Evolutionary conservation across 2,329 filamentous ascomycete species (phyloP).

Genomic region (Aspergillus luchuensis): DNA sequence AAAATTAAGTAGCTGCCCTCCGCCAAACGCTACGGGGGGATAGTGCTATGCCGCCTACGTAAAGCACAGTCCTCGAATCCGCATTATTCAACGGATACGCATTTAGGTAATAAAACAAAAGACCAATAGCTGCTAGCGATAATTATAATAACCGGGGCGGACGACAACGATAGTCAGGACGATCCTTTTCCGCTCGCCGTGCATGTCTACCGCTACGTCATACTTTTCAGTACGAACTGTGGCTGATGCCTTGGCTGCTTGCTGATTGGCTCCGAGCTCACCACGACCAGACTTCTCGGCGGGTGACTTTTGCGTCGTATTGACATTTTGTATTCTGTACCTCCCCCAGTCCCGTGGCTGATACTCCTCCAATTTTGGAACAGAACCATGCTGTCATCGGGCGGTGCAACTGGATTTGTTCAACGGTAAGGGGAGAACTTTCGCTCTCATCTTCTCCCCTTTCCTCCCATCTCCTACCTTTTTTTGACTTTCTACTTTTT

Average conservation of each 20-base stretch:
- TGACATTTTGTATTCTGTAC: not conserved
- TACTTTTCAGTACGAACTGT: conserved; percentile 12
- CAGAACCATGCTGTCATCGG: not conserved
- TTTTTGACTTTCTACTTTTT: not conserved
- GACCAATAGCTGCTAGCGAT: not conserved
- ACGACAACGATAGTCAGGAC: conserved; percentile 1
- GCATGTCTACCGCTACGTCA: conserved; percentile 13
- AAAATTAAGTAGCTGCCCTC: conserved; percentile 7
- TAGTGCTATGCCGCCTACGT: not conserved
- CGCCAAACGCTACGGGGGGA: not conserved
- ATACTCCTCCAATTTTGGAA: not conserved
- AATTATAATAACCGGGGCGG: conserved; percentile 1
- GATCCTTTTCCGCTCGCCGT: not conserved
- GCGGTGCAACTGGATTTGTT: not conserved
- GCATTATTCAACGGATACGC: not conserved
- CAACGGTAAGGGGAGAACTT: not conserved
- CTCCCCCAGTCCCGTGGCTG: not conserved
- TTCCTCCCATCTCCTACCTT: not conserved
- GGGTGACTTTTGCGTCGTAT: conserved; percentile 16
- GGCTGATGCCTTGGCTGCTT: conserved; percentile 9
- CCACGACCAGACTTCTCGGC: conserved; percentile 3
- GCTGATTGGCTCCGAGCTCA: conserved; percentile 12
- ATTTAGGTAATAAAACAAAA: conserved; percentile 1
- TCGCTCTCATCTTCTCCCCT: not conserved
- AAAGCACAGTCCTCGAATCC: not conserved